Evolutionary conservation across 225 moss, liverwort and hornwort species (phyloP).

Genomic region (Straminergon stramineum): DNA sequence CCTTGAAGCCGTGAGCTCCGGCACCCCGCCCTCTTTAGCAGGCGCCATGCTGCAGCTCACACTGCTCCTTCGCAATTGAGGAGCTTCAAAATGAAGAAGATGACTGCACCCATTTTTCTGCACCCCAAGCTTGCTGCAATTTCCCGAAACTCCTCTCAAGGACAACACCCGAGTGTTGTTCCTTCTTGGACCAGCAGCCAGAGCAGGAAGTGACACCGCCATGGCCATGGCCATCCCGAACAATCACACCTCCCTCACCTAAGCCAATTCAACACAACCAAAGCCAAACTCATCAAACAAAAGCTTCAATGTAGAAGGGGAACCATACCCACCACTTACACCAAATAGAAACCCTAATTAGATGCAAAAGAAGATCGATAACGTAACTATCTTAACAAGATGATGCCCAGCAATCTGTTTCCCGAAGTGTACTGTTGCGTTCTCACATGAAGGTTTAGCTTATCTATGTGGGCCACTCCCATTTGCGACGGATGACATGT

Average conservation of each 20-base stretch:
- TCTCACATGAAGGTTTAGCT: background rate
- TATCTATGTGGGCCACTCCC: constrained; percentile 4
- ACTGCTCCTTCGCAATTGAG: background rate
- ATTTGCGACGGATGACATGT: background rate
- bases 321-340: background rate
- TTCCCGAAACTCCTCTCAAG: background rate
- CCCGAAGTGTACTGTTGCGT: background rate
- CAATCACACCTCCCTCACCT: background rate
- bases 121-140: background rate
- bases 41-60: constrained; percentile 25
- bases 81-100: background rate
- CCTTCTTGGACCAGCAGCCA: constrained; percentile 2
- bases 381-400: background rate
- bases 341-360: background rate
- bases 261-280: background rate
- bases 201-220: constrained; percentile 19
- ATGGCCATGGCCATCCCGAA: constrained; percentile 9
- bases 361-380: background rate
- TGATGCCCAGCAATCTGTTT: background rate
- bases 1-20: background rate
- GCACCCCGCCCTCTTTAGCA: constrained; percentile 14
- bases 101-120: background rate
- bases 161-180: background rate
- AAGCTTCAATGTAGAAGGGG: background rate
- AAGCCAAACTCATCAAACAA: background rate